Percentiles rank a stretch among this genome's conserved stretches.
Evolutionary conservation across 2,329 filamentous ascomycete genomes (phyloP).

Genomic region (Apiospora rasikravindrae): DNA sequence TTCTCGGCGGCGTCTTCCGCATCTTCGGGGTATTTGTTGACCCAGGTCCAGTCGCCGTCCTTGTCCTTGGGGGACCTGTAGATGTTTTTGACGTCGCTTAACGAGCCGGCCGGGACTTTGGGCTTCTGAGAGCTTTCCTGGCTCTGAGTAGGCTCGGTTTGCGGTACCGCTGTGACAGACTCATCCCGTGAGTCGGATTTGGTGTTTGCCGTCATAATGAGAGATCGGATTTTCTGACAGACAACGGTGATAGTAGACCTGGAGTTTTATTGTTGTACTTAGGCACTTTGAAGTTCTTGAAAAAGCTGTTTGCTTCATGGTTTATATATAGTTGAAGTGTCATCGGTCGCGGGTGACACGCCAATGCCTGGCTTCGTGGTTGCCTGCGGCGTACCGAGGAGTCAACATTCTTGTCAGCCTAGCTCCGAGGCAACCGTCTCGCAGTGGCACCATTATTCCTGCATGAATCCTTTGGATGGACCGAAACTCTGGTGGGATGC

Average conservation of each 20-base stretch:
- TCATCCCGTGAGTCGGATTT: neutral
- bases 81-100: slow-evolving; percentile 20
- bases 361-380: neutral
- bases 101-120: neutral
- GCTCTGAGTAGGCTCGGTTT: neutral
- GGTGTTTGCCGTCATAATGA: neutral
- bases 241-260: neutral
- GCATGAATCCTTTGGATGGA: neutral
- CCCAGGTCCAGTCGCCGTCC: slow-evolving; percentile 38
- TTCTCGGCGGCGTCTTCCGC: slow-evolving; percentile 54
- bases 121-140: neutral
- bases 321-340: neutral
- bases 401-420: neutral
- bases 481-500: neutral
- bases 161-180: neutral
- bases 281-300: neutral
- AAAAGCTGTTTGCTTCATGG: neutral
- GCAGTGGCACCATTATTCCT: neutral
- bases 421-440: neutral
- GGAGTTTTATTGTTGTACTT: neutral
- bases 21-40: slow-evolving; percentile 47
- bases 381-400: neutral
- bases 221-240: neutral
- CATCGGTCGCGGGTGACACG: neutral
- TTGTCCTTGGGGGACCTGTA: slow-evolving; percentile 44